Evolutionary conservation across 257 asterid species (phyloP).

Genomic region (Coffea canephora): DNA sequence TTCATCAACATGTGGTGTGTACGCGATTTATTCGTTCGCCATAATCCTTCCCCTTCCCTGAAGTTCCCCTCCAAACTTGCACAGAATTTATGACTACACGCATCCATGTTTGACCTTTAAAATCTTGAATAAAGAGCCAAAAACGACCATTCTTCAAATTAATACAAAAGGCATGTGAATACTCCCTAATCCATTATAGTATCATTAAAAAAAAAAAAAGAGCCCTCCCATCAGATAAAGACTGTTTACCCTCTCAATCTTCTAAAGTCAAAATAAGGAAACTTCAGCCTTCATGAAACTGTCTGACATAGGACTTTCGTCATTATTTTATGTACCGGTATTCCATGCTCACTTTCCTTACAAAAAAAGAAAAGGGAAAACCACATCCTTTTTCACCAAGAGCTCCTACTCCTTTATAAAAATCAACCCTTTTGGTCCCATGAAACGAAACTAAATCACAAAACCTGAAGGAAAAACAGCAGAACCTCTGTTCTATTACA

Average conservation of each 20-base stretch:
- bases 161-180: slow-evolving; percentile 1
- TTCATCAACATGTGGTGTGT: background rate
- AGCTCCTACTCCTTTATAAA: background rate
- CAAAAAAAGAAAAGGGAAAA: background rate
- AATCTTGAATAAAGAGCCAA: background rate
- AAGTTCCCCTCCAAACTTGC: background rate
- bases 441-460: background rate
- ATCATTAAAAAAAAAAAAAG: background rate
- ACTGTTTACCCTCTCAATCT: background rate
- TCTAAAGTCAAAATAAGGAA: slow-evolving; percentile 13
- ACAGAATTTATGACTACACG: background rate
- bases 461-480: too few species aligned
- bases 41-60: background rate
- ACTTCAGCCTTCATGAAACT: background rate
- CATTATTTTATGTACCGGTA: too few species aligned
- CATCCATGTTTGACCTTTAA: background rate
- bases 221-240: background rate
- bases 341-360: background rate
- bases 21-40: background rate
- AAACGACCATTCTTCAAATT: background rate
- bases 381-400: too few species aligned
- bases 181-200: background rate
- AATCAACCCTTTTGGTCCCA: background rate
- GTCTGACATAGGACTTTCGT: background rate
- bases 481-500: background rate